A percentile compares a stretch with the other conserved stretches of the same genome.
phyloP scores from a whole-genome alignment of 2,329 filamentous ascomycete species.

The Paracorniculantispora psalliotae region DNA sequence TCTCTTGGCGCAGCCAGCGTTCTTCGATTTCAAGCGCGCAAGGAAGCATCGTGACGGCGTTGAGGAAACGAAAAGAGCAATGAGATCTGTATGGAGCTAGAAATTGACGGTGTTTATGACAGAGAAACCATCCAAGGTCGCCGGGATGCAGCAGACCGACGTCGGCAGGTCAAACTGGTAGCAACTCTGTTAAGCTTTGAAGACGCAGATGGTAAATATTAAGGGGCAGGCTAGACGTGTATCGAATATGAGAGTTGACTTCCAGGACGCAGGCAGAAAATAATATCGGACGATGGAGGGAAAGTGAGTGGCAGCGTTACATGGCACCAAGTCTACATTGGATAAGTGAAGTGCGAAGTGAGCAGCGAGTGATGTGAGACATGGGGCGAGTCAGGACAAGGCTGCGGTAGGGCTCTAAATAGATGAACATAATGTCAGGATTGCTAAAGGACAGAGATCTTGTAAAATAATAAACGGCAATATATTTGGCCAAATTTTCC shows the following conservation, averaged over 20 bases:
- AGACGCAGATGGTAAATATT: background rate
- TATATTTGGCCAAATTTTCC: no score
- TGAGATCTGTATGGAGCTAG: no score
- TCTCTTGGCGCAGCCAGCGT: conserved; percentile 29
- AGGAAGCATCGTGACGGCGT: conserved; percentile 24
- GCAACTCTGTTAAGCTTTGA: background rate
- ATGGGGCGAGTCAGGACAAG: background rate
- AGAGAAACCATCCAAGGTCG: background rate
- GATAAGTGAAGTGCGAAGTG: background rate
- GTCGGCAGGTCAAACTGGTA: no score
- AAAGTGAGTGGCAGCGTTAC: background rate
- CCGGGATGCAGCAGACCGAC: no score
- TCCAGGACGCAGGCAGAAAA: background rate
- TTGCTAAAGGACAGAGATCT: no score
- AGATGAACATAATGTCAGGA: no score
- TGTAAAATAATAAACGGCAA: no score
- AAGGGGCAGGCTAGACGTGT: background rate
- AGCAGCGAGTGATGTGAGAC: background rate
- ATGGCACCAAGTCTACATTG: background rate
- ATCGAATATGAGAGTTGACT: background rate
- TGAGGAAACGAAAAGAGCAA: background rate
- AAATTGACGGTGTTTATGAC: background rate
- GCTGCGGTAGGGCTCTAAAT: background rate
- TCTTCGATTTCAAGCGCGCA: conserved; percentile 27
- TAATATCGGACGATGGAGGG: background rate